Evolutionary conservation across 345 rosid genomes (phyloP).

Genomic region (Eucalyptus brandiana): DNA sequence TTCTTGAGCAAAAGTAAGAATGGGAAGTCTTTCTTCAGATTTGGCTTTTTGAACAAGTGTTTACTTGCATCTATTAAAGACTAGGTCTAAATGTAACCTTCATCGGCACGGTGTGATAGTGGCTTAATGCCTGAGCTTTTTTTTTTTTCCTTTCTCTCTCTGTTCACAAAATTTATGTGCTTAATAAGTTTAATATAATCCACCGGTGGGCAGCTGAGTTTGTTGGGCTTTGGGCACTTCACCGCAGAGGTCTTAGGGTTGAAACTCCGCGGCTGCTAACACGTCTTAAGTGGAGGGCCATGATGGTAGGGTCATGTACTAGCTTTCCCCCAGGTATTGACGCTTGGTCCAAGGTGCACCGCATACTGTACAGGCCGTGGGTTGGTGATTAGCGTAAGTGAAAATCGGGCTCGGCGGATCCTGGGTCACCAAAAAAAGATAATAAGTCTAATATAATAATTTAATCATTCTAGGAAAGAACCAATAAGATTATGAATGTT

Average conservation of each 20-base stretch:
- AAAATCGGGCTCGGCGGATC: accelerated
- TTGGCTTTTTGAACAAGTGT: not conserved
- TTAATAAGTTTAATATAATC: too few species aligned
- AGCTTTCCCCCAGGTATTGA: accelerated
- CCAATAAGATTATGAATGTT: too few species aligned
- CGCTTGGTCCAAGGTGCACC: too few species aligned
- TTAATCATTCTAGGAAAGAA: too few species aligned
- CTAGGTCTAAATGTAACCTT: not conserved
- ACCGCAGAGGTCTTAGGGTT: accelerated
- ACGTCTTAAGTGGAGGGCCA: too few species aligned
- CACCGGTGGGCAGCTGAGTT: accelerated
- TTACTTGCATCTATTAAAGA: not conserved
- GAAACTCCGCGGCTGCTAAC: accelerated
- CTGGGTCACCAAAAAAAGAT: too few species aligned
- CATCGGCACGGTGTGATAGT: not conserved
- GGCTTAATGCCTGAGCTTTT: not conserved
- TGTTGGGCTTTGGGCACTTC: too few species aligned
- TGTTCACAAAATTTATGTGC: too few species aligned
- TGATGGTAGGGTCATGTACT: accelerated
- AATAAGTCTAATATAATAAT: too few species aligned
- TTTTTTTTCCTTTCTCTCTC: too few species aligned
- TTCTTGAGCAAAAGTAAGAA: not conserved
- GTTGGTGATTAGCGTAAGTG: accelerated
- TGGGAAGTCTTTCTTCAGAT: not conserved
- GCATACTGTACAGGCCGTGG: accelerated